phyloP scores from a whole-genome alignment of 768 basidiomycete species.

The Strobilomyces dryophilus region DNA sequence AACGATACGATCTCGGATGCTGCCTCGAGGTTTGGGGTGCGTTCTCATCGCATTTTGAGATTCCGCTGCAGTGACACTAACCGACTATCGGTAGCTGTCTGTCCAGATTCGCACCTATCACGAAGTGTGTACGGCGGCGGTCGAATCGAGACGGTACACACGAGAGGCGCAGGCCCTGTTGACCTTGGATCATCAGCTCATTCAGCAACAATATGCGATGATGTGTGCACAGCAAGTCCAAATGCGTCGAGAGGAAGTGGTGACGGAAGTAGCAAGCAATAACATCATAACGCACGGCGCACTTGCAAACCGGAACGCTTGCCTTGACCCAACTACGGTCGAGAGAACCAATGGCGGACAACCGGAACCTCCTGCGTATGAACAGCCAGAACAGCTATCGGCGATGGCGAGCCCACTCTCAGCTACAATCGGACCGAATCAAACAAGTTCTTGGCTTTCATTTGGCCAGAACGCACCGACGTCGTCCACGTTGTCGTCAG shows the following conservation, averaged over 20 bases:
- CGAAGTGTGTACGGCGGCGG: constrained; percentile 39
- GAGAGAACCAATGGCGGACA: background rate
- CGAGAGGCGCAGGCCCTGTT: constrained; percentile 20
- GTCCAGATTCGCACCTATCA: constrained; percentile 54
- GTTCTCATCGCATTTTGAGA: background rate
- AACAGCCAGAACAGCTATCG: background rate
- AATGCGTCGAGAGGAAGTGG: background rate
- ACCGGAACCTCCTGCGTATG: constrained; percentile 5
- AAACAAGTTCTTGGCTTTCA: background rate
- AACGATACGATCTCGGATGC: constrained; percentile 52
- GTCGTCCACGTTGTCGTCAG: background rate
- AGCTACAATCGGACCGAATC: background rate
- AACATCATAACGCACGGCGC: background rate
- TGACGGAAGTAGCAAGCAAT: background rate
- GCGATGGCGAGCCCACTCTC: background rate
- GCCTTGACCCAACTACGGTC: background rate
- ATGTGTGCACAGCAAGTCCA: constrained; percentile 3
- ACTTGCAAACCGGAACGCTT: background rate
- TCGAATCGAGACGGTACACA: constrained; percentile 20
- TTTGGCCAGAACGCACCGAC: background rate
- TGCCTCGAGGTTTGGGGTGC: constrained; percentile 22
- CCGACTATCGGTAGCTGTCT: constrained; percentile 30
- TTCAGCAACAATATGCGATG: constrained; percentile 11
- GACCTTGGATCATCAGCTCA: constrained; percentile 15
- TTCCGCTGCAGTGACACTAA: background rate